Base-by-base conservation (phyloP, 192 early-diverging fungal species). In the Haplosporangium gracile region DNA sequence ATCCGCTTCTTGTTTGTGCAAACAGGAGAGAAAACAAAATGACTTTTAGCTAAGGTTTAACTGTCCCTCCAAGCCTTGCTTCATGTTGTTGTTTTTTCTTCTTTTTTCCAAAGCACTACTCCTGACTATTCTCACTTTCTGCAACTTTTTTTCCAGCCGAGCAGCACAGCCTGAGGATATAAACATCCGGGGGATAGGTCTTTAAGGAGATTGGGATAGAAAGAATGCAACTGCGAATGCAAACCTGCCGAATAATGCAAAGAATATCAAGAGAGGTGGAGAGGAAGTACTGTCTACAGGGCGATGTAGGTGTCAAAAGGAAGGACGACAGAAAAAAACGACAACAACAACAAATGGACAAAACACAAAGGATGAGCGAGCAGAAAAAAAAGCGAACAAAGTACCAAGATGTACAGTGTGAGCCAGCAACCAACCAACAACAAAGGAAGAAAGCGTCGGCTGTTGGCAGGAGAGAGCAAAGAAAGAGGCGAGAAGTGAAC, bases 271-370 rank as follows among this genome's bases (percentile, higher is more conserved):
- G n/a, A n/a, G 55, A 34, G 29, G 55, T 18, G 20, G 18, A 15
- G 60, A 65, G 60, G 60, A 65, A 32, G 60, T 32, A 65, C 11
- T 32, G 60, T 65, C 60, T 65, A 65, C 60, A 65, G 60, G 26
- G 26, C 60, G 26, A 32, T 32, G 57, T 60, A 11, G 5, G 49
- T 51, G 49, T 51, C 11, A 57, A 24, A 57, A 9, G n/a, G 53
- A 53, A n/a, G 6, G 5, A 63, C 8, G 60, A 63, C 29, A 63
- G n/a, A 16, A 26, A 32, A 8, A 8, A 63, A 26, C 6, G 24
- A 8, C 55, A 8, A 63, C n/a, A 10, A 63, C 60, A 63, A 32
- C 26, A 63, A 63, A n/a, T n/a, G n/a, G n/a, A 63, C 60, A 24
- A 63, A 29, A 63, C 24, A 26, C n/a, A 32, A 65, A 32, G 60